phyloP scores from a whole-genome alignment of 1,284 basidiomycete species.

The Malassezia sympodialis region DNA sequence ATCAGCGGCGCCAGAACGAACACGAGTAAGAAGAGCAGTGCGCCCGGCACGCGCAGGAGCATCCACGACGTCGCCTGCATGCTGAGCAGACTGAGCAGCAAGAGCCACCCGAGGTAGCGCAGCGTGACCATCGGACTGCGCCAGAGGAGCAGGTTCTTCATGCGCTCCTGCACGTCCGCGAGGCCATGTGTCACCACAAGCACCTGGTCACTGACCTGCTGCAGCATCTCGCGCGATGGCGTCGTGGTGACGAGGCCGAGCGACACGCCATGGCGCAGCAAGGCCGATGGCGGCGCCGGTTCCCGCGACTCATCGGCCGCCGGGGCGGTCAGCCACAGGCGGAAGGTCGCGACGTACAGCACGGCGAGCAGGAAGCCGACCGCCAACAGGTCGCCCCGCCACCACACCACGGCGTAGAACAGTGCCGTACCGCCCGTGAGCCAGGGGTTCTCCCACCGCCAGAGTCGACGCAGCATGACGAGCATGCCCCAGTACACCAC shows the following conservation, averaged over 20 bases:
- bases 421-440: conserved; percentile 4
- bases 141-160: conserved; percentile 26
- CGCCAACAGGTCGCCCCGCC: conserved; percentile 21
- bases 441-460: conserved; percentile 22
- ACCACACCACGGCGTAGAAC: conserved; percentile 22
- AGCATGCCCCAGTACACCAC: conserved; percentile 20
- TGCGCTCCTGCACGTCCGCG: conserved; percentile 23
- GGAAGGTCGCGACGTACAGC: conserved; percentile 19
- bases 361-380: conserved; percentile 15
- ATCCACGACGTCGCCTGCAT: conserved; percentile 17
- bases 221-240: conserved; percentile 3
- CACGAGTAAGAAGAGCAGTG: conserved; percentile 15
- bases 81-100: conserved; percentile 12
- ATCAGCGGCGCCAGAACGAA: conserved; percentile 23
- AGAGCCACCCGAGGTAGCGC: conserved; percentile 18
- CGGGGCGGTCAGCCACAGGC: conserved; percentile 7
- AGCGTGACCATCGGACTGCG: conserved; percentile 18
- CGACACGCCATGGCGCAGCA: not conserved
- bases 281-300: not conserved
- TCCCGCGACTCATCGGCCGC: conserved; percentile 1
- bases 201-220: conserved; percentile 17
- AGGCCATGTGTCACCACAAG: conserved; percentile 15
- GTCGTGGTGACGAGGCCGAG: not conserved
- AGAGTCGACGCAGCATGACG: conserved; percentile 14
- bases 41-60: conserved; percentile 16